These are phyloP conservation scores for Penicillium sp. DNA, from an alignment of 2,329 filamentous ascomycete genomes.

Conservation along the genomic window DNA sequence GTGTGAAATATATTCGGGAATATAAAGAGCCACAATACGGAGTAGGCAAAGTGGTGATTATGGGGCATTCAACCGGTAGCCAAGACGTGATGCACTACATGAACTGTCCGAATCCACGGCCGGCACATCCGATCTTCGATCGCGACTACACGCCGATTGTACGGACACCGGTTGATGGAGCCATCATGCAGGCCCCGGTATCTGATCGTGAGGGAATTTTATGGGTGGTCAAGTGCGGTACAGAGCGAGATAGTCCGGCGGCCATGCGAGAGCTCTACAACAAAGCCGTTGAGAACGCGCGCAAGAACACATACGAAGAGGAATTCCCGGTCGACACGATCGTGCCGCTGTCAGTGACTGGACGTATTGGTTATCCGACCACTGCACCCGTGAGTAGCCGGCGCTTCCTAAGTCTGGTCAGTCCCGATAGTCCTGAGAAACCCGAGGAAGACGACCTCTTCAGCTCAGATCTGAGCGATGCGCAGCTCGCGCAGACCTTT, in stretches of 20 bases:
- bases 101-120: constrained; percentile 36
- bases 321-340: constrained; percentile 24
- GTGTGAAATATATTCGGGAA: constrained; percentile 46
- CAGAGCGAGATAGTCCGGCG: constrained; percentile 17
- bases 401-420: constrained; percentile 53
- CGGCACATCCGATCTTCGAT: constrained; percentile 26
- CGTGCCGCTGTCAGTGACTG: constrained; percentile 28
- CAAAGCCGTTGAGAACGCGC: constrained; percentile 18
- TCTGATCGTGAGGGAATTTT: constrained; percentile 64
- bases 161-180: constrained; percentile 58
- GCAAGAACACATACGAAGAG: constrained; percentile 15
- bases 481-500: constrained; percentile 59
- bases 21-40: constrained; percentile 26
- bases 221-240: constrained; percentile 22
- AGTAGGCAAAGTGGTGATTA: constrained; percentile 53
- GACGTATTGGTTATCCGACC: constrained; percentile 25
- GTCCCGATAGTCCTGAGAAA: constrained; percentile 46
- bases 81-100: constrained; percentile 63
- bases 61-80: constrained; percentile 63
- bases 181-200: constrained; percentile 71
- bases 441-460: constrained; percentile 79
- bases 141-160: constrained; percentile 25
- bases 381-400: constrained; percentile 48
- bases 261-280: constrained; percentile 23
- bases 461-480: constrained; percentile 61